Evolutionary conservation across 352 stramenopile species (phyloP).

Genomic region (Globisporangium takayamanum): DNA sequence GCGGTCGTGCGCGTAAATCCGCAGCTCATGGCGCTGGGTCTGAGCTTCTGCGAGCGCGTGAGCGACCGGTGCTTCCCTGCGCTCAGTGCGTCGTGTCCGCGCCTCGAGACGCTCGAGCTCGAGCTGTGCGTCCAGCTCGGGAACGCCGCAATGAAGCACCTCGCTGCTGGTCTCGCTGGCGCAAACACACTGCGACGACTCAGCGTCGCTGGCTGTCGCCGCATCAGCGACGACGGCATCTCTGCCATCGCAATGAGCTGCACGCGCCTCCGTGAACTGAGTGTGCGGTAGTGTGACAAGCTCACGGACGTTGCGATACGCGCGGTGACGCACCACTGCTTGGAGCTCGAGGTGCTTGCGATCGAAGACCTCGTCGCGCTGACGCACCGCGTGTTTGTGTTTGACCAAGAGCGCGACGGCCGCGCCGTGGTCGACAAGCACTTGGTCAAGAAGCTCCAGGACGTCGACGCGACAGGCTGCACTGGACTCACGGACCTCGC

Average conservation of each 20-base stretch:
- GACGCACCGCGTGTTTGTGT: constrained; percentile 76
- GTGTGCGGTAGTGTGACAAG: constrained; percentile 74
- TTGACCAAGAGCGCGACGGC: constrained; percentile 80
- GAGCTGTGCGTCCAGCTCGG: constrained; percentile 62
- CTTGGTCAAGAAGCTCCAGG: constrained; percentile 53
- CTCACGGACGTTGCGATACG: constrained; percentile 73
- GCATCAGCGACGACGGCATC: constrained; percentile 75
- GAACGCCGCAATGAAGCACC: constrained; percentile 46
- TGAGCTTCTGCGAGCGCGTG: constrained; percentile 66
- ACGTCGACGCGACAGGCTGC: constrained; percentile 67
- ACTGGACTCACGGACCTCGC: constrained; percentile 59
- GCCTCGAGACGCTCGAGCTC: constrained; percentile 36
- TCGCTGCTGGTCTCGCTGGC: constrained; percentile 36
- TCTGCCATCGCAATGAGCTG: constrained; percentile 55
- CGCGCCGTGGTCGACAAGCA: constrained; percentile 72
- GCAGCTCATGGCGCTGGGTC: constrained; percentile 43
- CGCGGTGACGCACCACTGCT: constrained; percentile 76
- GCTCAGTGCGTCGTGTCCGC: constrained; percentile 40
- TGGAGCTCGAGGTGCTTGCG: constrained; percentile 70
- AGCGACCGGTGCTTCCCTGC: constrained; percentile 54
- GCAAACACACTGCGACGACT: constrained; percentile 50
- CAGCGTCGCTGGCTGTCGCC: constrained; percentile 72
- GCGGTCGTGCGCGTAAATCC: constrained; percentile 42
- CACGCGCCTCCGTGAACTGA: constrained; percentile 58
- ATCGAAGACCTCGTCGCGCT: constrained; percentile 74